Conservation (phyloP, 108 stramenopile species). For the Nitzschia sp. region DNA sequence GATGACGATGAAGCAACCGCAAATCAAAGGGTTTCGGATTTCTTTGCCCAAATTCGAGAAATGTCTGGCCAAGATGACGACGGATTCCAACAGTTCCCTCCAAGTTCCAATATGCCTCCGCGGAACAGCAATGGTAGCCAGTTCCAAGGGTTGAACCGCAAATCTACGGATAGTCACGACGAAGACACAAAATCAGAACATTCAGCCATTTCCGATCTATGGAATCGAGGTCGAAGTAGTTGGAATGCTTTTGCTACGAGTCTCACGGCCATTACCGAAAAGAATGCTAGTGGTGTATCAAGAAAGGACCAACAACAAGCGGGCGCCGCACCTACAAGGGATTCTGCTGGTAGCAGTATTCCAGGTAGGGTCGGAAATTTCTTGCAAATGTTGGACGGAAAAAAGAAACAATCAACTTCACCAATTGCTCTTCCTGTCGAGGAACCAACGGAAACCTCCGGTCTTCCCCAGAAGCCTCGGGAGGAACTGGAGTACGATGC, state of each 20-base stretch:
- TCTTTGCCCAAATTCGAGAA: conserved; percentile 20
- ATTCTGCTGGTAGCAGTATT: background rate
- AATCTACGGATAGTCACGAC: background rate
- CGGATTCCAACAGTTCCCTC: too few species aligned
- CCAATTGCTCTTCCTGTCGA: background rate
- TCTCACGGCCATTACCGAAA: conserved; percentile 30
- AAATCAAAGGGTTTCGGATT: conserved; percentile 16
- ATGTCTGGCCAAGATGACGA: background rate
- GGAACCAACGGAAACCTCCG: background rate
- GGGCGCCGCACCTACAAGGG: background rate
- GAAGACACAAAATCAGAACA: conserved; percentile 26
- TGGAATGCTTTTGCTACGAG: conserved; percentile 16
- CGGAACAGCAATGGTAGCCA: background rate
- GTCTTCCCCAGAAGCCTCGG: background rate
- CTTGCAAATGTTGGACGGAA: conserved; percentile 14
- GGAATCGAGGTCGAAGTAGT: conserved; percentile 34
- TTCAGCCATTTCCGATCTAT: conserved; percentile 25
- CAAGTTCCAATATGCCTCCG: background rate
- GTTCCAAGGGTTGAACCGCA: too few species aligned
- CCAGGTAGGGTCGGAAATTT: conserved; percentile 28
- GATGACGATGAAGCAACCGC: conserved; percentile 19
- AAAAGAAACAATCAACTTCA: conserved; percentile 1
- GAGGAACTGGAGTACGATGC: background rate
- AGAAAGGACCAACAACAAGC: background rate
- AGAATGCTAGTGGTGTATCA: conserved; percentile 1